Evolutionary conservation across 345 rosid species (phyloP), one percentile per base, ranked within the genome.

Genomic region (Bruguiera gymnorhiza): DNA sequence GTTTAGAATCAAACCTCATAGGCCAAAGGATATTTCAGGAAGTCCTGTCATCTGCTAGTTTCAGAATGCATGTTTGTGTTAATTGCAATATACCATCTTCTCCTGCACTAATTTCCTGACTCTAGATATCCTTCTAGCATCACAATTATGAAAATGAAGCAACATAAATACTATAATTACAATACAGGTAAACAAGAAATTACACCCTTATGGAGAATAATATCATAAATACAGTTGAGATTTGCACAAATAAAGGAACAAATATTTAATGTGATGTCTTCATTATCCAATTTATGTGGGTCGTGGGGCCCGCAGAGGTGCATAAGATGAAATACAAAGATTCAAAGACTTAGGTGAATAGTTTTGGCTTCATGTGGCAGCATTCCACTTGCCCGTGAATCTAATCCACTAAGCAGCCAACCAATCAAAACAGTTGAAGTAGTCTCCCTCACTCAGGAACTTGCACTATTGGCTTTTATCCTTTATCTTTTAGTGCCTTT

Each of bases 311-410:
- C 60, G 57, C 4, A 21, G 1, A 72, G 63, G 55, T 51, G 52
- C 66, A 65, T 18, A 76, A 59, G 68, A 63, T 62, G 71, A 80
- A 75, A 32, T 16, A 66, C 29, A 66, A 66, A 46, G 65, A 75
- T 81, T 58, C 63, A 72, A 78, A 68, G 73, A 66, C 66, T 75
- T 72, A 63, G 80, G 82, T 73, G 52, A 66, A 55, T 26, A 50
- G 5, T 16, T 69, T 76, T 51, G 78, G 74, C 69, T 36, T 68
- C 32, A 70, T 48, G 56, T 70, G 74, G 71, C 75, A 59, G 53
- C 19, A 54, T 75, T 70, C 80, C 70, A 72, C 63, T 67, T 52
- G 65, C 74, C 70, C 46, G 56, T 30, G 74, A 69, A 62, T 75
- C 73, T 69, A 62, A 62, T 72, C 77, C 77, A 72, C 73, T 73